Conservation (phyloP, 1,284 basidiomycete genomes). For the Cystobasidium pallidum region DNA sequence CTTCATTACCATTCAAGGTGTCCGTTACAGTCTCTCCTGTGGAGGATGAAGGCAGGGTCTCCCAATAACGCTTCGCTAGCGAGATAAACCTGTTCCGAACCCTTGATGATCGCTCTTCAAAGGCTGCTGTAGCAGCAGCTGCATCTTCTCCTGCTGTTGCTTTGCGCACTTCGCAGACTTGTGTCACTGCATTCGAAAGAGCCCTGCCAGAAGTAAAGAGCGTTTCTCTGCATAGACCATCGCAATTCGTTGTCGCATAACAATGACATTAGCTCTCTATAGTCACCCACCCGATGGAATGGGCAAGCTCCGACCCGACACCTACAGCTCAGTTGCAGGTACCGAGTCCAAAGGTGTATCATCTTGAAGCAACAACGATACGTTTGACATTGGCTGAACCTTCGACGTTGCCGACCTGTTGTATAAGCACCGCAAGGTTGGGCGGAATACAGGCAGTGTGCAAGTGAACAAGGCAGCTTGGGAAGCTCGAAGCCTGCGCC, state of each 20-base stretch:
- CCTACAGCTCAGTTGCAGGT: slow-evolving; percentile 34
- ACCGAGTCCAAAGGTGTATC: slow-evolving; percentile 24
- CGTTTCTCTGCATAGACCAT: slow-evolving; percentile 3
- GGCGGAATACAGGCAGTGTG: neutral
- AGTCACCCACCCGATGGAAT: neutral
- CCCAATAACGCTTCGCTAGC: slow-evolving; percentile 30
- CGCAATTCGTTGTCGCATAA: neutral
- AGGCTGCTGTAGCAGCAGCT: slow-evolving; percentile 7
- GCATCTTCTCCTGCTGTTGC: neutral
- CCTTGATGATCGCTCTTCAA: slow-evolving; percentile 27
- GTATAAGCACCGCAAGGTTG: neutral
- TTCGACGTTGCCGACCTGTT: neutral
- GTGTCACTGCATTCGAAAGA: slow-evolving; percentile 18
- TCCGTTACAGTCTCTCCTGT: slow-evolving; percentile 20
- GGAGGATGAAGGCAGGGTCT: slow-evolving; percentile 26
- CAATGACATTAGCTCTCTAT: neutral
- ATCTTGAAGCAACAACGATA: slow-evolving; percentile 14
- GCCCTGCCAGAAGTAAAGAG: slow-evolving; percentile 16
- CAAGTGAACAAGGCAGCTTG: neutral
- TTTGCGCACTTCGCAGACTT: slow-evolving; percentile 24
- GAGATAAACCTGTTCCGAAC: slow-evolving; percentile 25
- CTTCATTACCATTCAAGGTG: slow-evolving; percentile 9
- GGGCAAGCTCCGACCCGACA: neutral
- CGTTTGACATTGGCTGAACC: slow-evolving; percentile 5
- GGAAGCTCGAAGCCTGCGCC: neutral